Evolutionary conservation across 225 moss, liverwort and hornwort genomes (phyloP).

Genomic region (Pseudoscleropodium purum): DNA sequence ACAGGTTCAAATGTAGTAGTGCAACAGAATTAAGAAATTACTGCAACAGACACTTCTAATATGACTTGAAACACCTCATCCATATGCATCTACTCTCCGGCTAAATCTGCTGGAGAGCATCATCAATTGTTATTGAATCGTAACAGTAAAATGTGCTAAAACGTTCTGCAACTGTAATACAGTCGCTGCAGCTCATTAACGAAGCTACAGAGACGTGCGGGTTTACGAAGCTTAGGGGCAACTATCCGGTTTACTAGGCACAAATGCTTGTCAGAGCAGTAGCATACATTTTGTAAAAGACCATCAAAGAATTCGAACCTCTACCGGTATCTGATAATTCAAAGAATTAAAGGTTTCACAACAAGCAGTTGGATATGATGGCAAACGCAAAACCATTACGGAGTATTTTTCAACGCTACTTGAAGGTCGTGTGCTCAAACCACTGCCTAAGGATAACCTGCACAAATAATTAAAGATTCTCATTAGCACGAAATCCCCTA

Average conservation of each 20-base stretch:
- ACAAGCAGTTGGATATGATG: not conserved
- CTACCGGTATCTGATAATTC: not conserved
- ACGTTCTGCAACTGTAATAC: not conserved
- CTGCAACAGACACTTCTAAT: too few relatives aligned
- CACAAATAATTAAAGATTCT: not conserved
- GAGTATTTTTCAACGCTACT: not conserved
- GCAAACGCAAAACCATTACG: not conserved
- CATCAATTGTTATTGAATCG: not conserved
- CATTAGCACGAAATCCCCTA: not conserved
- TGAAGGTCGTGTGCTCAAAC: slow-evolving; percentile 52
- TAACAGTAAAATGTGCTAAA: not conserved
- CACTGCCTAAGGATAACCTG: slow-evolving; percentile 46
- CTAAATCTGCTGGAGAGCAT: not conserved
- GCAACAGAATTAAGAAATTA: not conserved
- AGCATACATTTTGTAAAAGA: not conserved
- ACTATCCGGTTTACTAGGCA: not conserved
- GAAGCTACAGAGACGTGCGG: not conserved
- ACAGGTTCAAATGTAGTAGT: not conserved
- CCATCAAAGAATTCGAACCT: not conserved
- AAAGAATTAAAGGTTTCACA: not conserved
- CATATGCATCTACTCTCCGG: not conserved
- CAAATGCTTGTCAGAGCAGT: not conserved
- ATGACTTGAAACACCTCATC: not conserved
- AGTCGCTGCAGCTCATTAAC: not conserved
- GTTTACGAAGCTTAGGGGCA: not conserved